Conservation (phyloP, 2,329 filamentous ascomycete genomes). For the Fusarium illudens region DNA sequence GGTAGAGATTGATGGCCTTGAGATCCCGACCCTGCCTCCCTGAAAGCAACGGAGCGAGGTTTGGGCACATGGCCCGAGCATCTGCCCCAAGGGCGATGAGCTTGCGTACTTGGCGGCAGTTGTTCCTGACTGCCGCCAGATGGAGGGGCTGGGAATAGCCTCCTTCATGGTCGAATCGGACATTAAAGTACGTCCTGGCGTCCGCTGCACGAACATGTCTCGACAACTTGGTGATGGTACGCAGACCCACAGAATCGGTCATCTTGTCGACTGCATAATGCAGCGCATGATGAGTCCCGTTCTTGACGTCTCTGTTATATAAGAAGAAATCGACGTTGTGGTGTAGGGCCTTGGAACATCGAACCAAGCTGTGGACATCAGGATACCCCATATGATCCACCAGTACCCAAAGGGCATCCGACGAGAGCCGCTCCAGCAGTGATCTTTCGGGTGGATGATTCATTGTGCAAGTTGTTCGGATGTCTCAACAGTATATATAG, state of each 20-base stretch:
- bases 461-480: neutral
- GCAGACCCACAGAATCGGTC: neutral
- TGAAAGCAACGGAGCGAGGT: neutral
- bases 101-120: neutral
- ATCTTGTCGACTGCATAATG: neutral
- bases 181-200: neutral
- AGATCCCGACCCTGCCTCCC: neutral
- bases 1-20: neutral
- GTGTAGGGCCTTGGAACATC: neutral
- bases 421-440: neutral
- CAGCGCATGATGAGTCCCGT: fast-evolving
- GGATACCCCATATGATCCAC: neutral
- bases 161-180: neutral
- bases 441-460: neutral
- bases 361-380: neutral
- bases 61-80: neutral
- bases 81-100: neutral
- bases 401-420: neutral
- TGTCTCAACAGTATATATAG: neutral
- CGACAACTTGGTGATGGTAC: neutral
- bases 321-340: neutral
- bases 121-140: neutral
- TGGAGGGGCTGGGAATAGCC: neutral
- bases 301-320: neutral
- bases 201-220: neutral